phyloP scores from a whole-genome alignment of 1,284 basidiomycete genomes.

The Ustilago cynodontis region DNA sequence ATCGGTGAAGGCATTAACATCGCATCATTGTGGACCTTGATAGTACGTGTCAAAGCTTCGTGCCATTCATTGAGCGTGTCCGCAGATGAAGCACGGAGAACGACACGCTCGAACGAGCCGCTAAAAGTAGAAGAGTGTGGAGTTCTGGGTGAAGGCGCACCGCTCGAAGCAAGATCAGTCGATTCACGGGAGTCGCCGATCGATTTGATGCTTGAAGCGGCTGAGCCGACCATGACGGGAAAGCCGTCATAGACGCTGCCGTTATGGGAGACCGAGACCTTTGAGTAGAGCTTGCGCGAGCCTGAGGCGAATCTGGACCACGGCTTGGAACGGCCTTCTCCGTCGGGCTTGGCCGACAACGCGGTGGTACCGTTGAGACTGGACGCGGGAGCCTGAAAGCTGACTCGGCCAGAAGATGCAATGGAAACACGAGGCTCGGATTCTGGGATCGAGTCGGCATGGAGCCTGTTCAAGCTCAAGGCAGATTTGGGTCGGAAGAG shows the following conservation, averaged over 20 bases:
- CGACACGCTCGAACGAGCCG: not conserved
- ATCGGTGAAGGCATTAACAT: not conserved
- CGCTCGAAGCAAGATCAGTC: constrained; percentile 16
- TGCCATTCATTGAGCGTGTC: constrained; percentile 15
- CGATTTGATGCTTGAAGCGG: constrained; percentile 11
- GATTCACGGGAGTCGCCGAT: constrained; percentile 7
- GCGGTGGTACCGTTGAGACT: not conserved
- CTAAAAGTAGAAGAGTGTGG: constrained; percentile 17
- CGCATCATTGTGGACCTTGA: constrained; percentile 22
- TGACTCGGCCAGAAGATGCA: constrained; percentile 7
- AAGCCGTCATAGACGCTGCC: not conserved
- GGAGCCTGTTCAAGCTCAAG: constrained; percentile 17
- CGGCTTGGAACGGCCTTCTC: constrained; percentile 1
- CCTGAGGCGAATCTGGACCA: constrained; percentile 30
- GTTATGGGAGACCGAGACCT: constrained; percentile 15
- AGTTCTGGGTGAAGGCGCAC: constrained; percentile 21
- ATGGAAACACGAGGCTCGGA: constrained; percentile 11
- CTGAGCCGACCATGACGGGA: not conserved
- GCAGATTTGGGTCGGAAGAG: constrained; percentile 28
- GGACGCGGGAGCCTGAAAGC: constrained; percentile 5
- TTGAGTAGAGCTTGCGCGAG: constrained; percentile 26
- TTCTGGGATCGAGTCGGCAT: constrained; percentile 5
- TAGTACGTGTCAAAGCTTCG: constrained; percentile 26
- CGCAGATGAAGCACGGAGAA: constrained; percentile 9
- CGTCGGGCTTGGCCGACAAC: constrained; percentile 3